Percentiles rank a stretch among this genome's conserved stretches.
Evolutionary conservation across 768 basidiomycete species (phyloP).

Genomic region (Boletus sp.): DNA sequence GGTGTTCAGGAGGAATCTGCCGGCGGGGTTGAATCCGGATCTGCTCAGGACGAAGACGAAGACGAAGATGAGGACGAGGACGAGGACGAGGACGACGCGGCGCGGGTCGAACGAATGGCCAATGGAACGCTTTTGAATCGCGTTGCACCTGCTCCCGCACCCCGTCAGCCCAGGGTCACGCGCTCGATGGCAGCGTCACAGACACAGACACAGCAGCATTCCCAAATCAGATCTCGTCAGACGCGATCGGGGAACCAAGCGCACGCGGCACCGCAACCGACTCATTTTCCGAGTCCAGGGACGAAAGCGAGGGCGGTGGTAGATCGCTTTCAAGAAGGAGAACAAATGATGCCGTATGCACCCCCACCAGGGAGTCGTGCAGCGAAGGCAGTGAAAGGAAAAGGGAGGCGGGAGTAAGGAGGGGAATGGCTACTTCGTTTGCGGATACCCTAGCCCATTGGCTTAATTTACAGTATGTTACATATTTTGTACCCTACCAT

Average conservation of each 20-base stretch:
- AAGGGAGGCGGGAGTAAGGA: neutral
- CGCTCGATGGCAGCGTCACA: slow-evolving; percentile 5
- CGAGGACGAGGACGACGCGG: slow-evolving; percentile 2
- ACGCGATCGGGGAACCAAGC: slow-evolving; percentile 6
- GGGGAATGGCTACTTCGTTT: too few species aligned
- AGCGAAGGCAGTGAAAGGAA: slow-evolving; percentile 1
- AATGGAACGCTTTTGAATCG: neutral
- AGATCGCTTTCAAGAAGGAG: slow-evolving; percentile 9
- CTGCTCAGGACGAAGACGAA: neutral
- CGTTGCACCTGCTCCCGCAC: neutral
- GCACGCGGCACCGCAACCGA: neutral
- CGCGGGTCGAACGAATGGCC: slow-evolving; percentile 19
- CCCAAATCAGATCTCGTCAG: slow-evolving; percentile 4
- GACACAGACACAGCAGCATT: neutral
- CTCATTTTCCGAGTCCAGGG: slow-evolving; percentile 16
- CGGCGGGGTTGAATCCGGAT: neutral
- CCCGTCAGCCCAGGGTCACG: slow-evolving; percentile 1
- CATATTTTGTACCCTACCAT: too few species aligned
- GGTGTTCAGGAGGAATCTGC: neutral
- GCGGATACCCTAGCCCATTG: too few species aligned
- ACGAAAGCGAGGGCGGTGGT: slow-evolving; percentile 13
- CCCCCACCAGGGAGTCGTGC: slow-evolving; percentile 18
- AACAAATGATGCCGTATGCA: slow-evolving; percentile 1
- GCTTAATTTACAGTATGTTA: neutral
- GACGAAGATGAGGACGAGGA: neutral